Conservation (phyloP, 2,329 filamentous ascomycete species). For the Aspergillus chevalieri region DNA sequence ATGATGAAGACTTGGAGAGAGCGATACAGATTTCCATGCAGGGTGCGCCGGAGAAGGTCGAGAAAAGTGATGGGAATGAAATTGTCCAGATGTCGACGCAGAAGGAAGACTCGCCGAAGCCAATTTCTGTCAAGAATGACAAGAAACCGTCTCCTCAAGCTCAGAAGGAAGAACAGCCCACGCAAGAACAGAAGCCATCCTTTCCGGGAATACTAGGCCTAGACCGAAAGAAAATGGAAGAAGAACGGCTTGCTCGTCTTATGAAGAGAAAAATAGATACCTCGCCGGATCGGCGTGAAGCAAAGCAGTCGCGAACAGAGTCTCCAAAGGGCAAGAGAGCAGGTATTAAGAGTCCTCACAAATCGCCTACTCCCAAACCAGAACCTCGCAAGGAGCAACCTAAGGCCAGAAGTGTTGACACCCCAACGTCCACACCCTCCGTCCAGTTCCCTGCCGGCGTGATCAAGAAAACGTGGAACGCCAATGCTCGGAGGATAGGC, state of each 20-base stretch:
- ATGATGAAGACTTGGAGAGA: slow-evolving; percentile 32
- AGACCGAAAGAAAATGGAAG: slow-evolving; percentile 78
- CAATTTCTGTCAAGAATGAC: not conserved
- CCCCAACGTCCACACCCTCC: slow-evolving; percentile 15
- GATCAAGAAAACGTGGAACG: slow-evolving; percentile 76
- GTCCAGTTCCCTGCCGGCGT: slow-evolving; percentile 53
- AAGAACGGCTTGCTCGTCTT: slow-evolving; percentile 67
- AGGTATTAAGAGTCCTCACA: not conserved
- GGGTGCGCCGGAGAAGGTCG: slow-evolving; percentile 9
- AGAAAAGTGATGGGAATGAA: not conserved
- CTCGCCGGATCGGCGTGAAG: slow-evolving; percentile 19
- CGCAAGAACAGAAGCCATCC: not conserved
- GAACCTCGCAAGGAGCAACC: not conserved
- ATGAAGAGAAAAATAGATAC: slow-evolving; percentile 49
- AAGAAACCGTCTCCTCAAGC: not conserved
- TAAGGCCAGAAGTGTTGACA: not conserved
- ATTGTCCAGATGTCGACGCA: not conserved
- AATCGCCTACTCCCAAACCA: not conserved
- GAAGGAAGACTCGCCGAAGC: not conserved
- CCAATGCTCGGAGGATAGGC: slow-evolving; percentile 52
- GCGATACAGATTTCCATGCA: slow-evolving; percentile 32
- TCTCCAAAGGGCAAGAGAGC: not conserved
- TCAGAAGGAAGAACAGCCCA: not conserved
- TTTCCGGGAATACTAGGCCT: slow-evolving; percentile 47
- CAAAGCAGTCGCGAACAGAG: slow-evolving; percentile 19